Percentiles rank a stretch among this genome's conserved stretches.
Conservation (phyloP, 768 basidiomycete species). For the Neoboletus subvelutipes region DNA sequence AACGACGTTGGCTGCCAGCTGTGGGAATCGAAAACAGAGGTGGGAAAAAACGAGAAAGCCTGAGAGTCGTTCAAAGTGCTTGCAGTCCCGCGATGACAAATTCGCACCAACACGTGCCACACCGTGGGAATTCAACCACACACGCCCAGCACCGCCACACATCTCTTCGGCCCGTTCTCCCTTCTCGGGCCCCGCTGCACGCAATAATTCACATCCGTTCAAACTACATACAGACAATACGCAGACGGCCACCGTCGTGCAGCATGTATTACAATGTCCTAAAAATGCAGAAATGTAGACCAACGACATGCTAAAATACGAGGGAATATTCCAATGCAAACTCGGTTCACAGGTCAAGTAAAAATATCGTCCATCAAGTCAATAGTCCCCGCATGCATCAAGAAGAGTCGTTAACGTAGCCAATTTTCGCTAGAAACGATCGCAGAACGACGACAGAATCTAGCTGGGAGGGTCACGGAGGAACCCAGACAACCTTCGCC, state of each 20-base stretch:
- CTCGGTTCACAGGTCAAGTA: slow-evolving; percentile 6
- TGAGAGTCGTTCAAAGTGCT: slow-evolving; percentile 27
- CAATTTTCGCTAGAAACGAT: neutral
- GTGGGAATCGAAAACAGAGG: slow-evolving; percentile 46
- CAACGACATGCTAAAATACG: slow-evolving; percentile 15
- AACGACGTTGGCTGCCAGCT: slow-evolving; percentile 39
- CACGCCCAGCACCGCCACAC: slow-evolving; percentile 6
- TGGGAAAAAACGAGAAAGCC: slow-evolving; percentile 45
- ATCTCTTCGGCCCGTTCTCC: neutral
- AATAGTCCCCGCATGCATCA: slow-evolving; percentile 16
- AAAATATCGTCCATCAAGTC: slow-evolving; percentile 21
- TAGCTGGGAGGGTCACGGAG: slow-evolving; percentile 44
- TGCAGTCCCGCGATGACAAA: slow-evolving; percentile 18
- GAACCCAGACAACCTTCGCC: slow-evolving; percentile 31
- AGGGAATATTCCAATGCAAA: slow-evolving; percentile 20
- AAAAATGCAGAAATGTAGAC: slow-evolving; percentile 7
- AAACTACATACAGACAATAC: neutral
- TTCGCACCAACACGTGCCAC: slow-evolving; percentile 30
- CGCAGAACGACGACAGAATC: neutral
- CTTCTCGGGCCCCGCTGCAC: neutral
- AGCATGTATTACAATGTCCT: slow-evolving; percentile 25
- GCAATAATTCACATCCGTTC: neutral
- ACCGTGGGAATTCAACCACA: slow-evolving; percentile 32
- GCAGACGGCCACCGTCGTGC: neutral
- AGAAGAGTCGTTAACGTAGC: slow-evolving; percentile 11